phyloP scores from a whole-genome alignment of 192 early-diverging fungal genomes.

The Phlyctochytrium planicorne region DNA sequence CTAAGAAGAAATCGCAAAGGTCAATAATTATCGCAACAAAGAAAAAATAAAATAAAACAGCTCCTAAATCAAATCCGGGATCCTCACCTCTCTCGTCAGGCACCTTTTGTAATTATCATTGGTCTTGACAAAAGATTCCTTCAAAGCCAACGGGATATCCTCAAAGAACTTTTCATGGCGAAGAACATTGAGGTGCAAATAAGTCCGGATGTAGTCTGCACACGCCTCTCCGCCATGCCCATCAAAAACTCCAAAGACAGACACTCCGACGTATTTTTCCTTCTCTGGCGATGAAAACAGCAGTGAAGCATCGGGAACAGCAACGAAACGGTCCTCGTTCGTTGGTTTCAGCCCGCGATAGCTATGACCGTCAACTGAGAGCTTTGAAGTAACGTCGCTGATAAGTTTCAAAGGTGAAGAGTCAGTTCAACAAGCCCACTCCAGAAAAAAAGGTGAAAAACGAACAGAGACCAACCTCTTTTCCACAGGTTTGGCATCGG shows the following conservation, averaged over 20 bases:
- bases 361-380: neutral
- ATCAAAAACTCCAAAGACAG: neutral
- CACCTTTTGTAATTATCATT: neutral
- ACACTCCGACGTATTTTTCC: neutral
- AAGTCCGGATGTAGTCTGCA: neutral
- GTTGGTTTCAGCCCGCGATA: slow-evolving; percentile 7
- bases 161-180: slow-evolving; percentile 3
- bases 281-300: neutral
- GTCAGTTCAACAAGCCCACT: neutral
- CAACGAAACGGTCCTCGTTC: slow-evolving; percentile 1
- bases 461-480: neutral
- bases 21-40: neutral
- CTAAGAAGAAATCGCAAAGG: neutral
- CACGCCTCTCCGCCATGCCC: slow-evolving; percentile 7
- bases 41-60: neutral
- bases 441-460: neutral
- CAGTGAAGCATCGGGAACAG: neutral
- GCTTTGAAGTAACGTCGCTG: neutral
- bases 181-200: neutral
- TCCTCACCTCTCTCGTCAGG: slow-evolving; percentile 1
- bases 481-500: neutral
- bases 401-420: neutral
- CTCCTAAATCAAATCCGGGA: too few species aligned
- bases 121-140: neutral
- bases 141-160: neutral